Percentiles rank a stretch among this genome's conserved stretches.
These are phyloP conservation scores for Atkinsonella hypoxylon DNA, from an alignment of 2,329 filamentous ascomycete species.

Conservation along the genomic window DNA sequence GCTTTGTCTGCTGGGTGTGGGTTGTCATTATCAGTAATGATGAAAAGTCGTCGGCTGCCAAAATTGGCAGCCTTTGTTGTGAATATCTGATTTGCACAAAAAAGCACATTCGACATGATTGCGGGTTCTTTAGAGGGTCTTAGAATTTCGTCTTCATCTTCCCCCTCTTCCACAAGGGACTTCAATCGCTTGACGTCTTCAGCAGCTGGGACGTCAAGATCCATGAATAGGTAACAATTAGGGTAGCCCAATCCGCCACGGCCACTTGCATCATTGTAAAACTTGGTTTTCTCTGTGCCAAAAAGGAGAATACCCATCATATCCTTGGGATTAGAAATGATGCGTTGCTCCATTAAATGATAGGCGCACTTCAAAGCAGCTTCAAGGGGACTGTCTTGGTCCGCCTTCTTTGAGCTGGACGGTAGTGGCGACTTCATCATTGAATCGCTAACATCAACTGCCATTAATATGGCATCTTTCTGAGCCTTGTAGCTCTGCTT, in stretches of 20 bases:
- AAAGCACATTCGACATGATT: slow-evolving; percentile 80
- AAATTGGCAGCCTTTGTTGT: slow-evolving; percentile 93
- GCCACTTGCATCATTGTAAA: slow-evolving; percentile 54
- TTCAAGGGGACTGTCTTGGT: slow-evolving; percentile 63
- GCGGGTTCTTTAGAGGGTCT: slow-evolving; percentile 56
- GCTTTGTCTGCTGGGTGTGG: slow-evolving; percentile 65
- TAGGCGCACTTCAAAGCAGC: slow-evolving; percentile 92
- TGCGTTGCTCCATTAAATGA: slow-evolving; percentile 92
- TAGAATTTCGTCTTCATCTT: slow-evolving; percentile 57
- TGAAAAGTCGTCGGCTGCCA: slow-evolving; percentile 80
- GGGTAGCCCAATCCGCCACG: slow-evolving; percentile 58
- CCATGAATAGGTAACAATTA: slow-evolving; percentile 82
- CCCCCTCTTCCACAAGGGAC: slow-evolving; percentile 64
- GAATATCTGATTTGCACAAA: slow-evolving; percentile 93
- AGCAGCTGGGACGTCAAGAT: slow-evolving; percentile 78
- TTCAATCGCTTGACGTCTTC: slow-evolving; percentile 75
- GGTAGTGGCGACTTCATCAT: slow-evolving; percentile 64
- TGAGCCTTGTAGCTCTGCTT: slow-evolving; percentile 72
- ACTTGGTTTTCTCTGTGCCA: slow-evolving; percentile 75
- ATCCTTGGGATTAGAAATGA: slow-evolving; percentile 90
- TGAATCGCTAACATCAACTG: slow-evolving; percentile 79
- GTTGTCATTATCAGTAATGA: slow-evolving; percentile 89
- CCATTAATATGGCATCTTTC: slow-evolving; percentile 97
- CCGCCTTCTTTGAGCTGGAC: slow-evolving; percentile 60
- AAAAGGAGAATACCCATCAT: slow-evolving; percentile 96